phyloP scores from a whole-genome alignment of 208 protist species.

The Angomonas desouzai region DNA sequence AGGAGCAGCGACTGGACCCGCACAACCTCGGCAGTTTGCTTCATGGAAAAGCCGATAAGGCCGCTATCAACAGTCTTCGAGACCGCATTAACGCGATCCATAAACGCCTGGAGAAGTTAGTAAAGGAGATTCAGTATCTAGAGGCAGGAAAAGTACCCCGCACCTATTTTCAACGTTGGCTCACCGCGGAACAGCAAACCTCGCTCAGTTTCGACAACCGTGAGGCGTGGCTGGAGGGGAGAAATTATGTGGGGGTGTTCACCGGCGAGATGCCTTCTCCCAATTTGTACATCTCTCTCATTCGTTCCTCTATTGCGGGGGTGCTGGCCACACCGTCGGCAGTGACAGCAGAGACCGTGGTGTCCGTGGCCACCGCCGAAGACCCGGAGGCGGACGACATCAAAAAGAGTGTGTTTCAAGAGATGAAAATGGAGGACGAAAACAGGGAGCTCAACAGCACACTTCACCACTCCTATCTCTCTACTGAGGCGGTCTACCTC shows the following conservation, averaged over 20 bases:
- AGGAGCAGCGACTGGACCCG: conserved; percentile 56
- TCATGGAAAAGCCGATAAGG: conserved; percentile 50
- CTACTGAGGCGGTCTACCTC: conserved; percentile 59
- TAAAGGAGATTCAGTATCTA: conserved; percentile 83
- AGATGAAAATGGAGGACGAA: conserved; percentile 86
- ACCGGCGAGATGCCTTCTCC: conserved; percentile 11
- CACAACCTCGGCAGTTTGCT: conserved; percentile 76
- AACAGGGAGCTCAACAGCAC: conserved; percentile 58
- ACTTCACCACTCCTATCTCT: conserved; percentile 73
- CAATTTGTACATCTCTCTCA: conserved; percentile 37
- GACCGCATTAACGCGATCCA: conserved; percentile 73
- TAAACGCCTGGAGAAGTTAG: conserved; percentile 68
- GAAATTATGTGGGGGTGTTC: conserved; percentile 49
- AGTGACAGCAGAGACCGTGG: background rate
- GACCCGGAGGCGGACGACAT: conserved; percentile 63
- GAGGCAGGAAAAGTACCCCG: conserved; percentile 77
- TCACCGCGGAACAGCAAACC: conserved; percentile 74
- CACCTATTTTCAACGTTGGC: conserved; percentile 79
- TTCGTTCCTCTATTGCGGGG: conserved; percentile 38
- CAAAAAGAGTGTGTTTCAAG: conserved; percentile 80
- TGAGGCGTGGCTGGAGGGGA: conserved; percentile 73
- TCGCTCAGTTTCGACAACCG: conserved; percentile 79
- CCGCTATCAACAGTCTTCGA: conserved; percentile 66
- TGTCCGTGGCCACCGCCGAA: background rate
- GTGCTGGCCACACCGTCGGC: conserved; percentile 14